phyloP scores from a whole-genome alignment of 2,329 filamentous ascomycete genomes.

The Botrytis cinerea region DNA sequence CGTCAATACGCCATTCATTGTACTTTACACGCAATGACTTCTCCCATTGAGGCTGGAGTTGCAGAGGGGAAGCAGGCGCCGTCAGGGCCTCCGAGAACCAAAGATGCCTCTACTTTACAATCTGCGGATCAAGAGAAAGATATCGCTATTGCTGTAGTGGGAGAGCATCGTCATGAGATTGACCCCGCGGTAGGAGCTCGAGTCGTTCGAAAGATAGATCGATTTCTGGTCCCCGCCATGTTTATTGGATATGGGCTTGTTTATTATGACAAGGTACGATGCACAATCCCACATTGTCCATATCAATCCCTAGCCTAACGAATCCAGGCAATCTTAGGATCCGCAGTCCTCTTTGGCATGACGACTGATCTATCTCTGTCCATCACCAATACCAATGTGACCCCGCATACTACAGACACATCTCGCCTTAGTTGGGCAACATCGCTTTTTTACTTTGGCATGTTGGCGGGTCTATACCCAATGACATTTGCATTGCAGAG shows the following conservation, averaged over 20 bases:
- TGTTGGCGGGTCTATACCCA: conserved; percentile 72
- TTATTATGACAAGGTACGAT: conserved; percentile 65
- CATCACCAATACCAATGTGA: conserved; percentile 50
- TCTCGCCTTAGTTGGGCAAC: conserved; percentile 74
- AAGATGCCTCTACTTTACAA: background rate
- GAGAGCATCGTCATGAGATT: conserved; percentile 34
- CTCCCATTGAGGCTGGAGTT: too few relatives aligned
- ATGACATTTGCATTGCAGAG: conserved; percentile 71
- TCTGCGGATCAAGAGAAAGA: conserved; percentile 33
- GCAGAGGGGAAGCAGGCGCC: background rate
- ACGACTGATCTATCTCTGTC: conserved; percentile 65
- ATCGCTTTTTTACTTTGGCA: conserved; percentile 78
- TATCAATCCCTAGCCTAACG: conserved; percentile 4
- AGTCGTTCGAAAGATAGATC: conserved; percentile 67
- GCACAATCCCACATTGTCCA: background rate
- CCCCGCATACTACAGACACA: conserved; percentile 62
- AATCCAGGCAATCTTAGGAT: conserved; percentile 67
- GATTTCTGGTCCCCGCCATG: conserved; percentile 69
- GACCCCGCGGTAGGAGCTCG: conserved; percentile 57
- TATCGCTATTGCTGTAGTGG: conserved; percentile 39
- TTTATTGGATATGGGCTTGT: conserved; percentile 65
- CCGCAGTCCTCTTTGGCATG: conserved; percentile 75
- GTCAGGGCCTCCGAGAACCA: background rate
- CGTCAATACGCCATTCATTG: background rate
- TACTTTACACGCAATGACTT: background rate